A percentile compares a stretch with the other conserved stretches of the same genome.
These are phyloP conservation scores for Picea glauca DNA, from an alignment of 75 land plant species.

Conservation along the genomic window DNA sequence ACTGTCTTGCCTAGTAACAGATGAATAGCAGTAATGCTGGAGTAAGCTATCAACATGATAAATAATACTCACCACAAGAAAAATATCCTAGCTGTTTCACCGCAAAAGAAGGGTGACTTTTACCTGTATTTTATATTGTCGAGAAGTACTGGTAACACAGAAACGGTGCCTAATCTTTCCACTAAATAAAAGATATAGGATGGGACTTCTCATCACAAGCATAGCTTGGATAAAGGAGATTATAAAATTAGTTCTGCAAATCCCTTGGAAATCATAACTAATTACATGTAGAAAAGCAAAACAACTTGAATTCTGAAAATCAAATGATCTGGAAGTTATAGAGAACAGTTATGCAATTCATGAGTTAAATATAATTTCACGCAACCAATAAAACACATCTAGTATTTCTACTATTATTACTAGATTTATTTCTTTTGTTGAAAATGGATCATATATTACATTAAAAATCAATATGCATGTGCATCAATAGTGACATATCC, in stretches of 20 bases:
- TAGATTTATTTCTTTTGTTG: too few species aligned
- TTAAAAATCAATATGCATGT: too few species aligned
- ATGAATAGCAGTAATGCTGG: neutral
- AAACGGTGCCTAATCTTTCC: constrained; percentile 2
- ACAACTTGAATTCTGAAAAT: neutral
- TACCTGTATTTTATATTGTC: too few species aligned
- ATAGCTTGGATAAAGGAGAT: neutral
- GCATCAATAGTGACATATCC: too few species aligned
- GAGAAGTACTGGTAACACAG: neutral
- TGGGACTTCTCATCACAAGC: neutral
- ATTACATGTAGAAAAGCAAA: neutral
- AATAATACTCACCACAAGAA: neutral
- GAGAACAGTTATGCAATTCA: neutral
- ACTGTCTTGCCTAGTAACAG: neutral
- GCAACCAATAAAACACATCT: neutral
- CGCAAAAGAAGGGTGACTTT: neutral
- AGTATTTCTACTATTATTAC: too few species aligned
- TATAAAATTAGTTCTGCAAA: neutral
- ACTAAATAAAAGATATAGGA: neutral
- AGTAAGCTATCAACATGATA: neutral
- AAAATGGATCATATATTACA: too few species aligned
- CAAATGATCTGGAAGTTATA: neutral
- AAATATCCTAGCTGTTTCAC: neutral
- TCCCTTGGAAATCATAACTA: neutral
- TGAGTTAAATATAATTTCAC: neutral